Evolutionary conservation across 192 early-diverging fungal species (phyloP).

Genomic region (Rhizophagus clarus): DNA sequence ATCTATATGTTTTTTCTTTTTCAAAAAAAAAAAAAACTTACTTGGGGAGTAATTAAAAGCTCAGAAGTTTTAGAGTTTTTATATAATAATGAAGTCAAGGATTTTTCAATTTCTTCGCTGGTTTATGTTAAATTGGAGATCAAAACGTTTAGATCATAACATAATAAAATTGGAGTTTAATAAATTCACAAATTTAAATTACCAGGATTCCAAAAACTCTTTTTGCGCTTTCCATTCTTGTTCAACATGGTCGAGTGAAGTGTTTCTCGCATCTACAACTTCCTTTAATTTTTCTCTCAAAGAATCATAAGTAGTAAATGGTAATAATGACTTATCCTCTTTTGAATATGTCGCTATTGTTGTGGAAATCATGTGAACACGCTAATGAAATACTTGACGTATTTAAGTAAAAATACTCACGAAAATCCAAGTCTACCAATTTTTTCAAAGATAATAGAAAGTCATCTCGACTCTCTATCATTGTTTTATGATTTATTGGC

Average conservation of each 20-base stretch:
- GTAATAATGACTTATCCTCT: neutral
- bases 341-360: neutral
- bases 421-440: neutral
- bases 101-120: neutral
- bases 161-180: neutral
- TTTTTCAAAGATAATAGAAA: slow-evolving; percentile 27
- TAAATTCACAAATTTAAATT: neutral
- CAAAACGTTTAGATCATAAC: neutral
- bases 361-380: neutral
- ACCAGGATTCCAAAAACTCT: slow-evolving; percentile 18
- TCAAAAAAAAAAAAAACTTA: neutral
- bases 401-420: neutral
- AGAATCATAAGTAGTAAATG: slow-evolving; percentile 17
- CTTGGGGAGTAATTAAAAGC: slow-evolving; percentile 15
- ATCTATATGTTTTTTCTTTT: neutral
- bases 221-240: slow-evolving; percentile 16
- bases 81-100: neutral
- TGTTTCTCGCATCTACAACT: neutral
- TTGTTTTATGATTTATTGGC: neutral
- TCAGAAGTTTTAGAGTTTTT: slow-evolving; percentile 20
- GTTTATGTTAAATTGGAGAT: neutral
- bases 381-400: neutral
- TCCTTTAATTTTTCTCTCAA: slow-evolving; percentile 14
- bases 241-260: neutral
- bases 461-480: slow-evolving; percentile 13